phyloP scores from a whole-genome alignment of 371 early-diverging fungal species.

The Syncephalastrum racemosum region DNA sequence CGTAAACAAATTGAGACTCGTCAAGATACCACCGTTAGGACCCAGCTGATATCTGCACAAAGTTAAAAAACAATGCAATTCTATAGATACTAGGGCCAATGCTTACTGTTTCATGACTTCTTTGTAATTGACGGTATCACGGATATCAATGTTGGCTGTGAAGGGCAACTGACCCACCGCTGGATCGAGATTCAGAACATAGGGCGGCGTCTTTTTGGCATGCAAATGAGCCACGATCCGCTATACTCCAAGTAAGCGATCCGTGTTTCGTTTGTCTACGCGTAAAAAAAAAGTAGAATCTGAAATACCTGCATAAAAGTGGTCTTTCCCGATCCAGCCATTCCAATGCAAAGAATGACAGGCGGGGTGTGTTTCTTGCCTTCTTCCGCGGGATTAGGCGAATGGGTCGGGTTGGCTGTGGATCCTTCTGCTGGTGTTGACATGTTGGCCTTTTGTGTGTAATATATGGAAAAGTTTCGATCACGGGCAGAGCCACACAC shows the following conservation, averaged over 20 bases:
- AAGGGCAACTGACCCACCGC: slow-evolving; percentile 94
- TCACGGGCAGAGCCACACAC: too few relatives aligned
- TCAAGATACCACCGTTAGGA: slow-evolving; percentile 99
- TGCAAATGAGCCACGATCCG: slow-evolving; percentile 88
- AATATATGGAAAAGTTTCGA: too few relatives aligned
- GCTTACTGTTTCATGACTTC: slow-evolving; percentile 97
- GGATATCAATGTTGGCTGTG: slow-evolving; percentile 97
- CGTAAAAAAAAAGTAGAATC: slow-evolving; percentile 5
- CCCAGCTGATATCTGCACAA: slow-evolving; percentile 87
- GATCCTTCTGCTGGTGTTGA: too few relatives aligned
- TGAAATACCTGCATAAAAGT: slow-evolving; percentile 92
- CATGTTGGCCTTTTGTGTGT: too few relatives aligned
- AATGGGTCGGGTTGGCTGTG: too few relatives aligned
- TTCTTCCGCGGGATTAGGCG: too few relatives aligned
- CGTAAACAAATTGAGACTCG: slow-evolving; percentile 96
- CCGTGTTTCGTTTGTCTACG: background rate
- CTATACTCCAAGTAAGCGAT: slow-evolving; percentile 37
- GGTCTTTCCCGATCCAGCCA: slow-evolving; percentile 99
- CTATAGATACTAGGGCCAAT: background rate
- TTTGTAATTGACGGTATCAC: slow-evolving; percentile 98
- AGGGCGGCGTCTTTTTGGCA: slow-evolving; percentile 74
- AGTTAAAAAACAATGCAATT: slow-evolving; percentile 1
- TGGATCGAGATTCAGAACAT: slow-evolving; percentile 98
- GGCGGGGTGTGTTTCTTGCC: slow-evolving; percentile 48
- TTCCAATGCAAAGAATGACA: slow-evolving; percentile 90